A percentile compares a stretch with the other conserved stretches of the same genome.
These are phyloP conservation scores for Sporisorium graminicola DNA, from an alignment of 1,284 basidiomycete species.

Conservation along the genomic window DNA sequence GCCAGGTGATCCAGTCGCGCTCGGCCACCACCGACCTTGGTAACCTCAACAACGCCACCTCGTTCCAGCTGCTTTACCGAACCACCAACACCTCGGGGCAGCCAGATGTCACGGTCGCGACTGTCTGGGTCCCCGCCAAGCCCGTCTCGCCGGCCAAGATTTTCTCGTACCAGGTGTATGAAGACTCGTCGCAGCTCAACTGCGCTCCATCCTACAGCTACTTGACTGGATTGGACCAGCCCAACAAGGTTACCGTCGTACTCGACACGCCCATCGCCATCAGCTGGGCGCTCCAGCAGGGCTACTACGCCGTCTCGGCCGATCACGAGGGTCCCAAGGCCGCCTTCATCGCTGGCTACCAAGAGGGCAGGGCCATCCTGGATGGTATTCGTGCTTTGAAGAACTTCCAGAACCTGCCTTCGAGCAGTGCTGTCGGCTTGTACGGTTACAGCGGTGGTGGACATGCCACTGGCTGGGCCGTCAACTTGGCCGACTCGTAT, in stretches of 20 bases:
- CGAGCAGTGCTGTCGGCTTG: slow-evolving; percentile 36
- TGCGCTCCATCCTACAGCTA: slow-evolving; percentile 56
- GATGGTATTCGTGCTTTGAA: slow-evolving; percentile 56
- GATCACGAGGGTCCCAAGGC: slow-evolving; percentile 58
- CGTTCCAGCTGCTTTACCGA: slow-evolving; percentile 58
- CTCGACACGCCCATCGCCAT: slow-evolving; percentile 44
- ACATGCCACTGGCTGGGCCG: slow-evolving; percentile 56
- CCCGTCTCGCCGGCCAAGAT: slow-evolving; percentile 52
- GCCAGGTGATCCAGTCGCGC: slow-evolving; percentile 49
- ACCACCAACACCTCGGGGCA: slow-evolving; percentile 40
- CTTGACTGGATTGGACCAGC: slow-evolving; percentile 20
- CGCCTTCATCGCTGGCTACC: slow-evolving; percentile 55
- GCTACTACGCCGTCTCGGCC: slow-evolving; percentile 62
- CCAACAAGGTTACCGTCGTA: slow-evolving; percentile 28
- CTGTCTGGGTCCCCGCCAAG: slow-evolving; percentile 53
- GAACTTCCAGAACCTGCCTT: slow-evolving; percentile 32
- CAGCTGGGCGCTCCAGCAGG: slow-evolving; percentile 53
- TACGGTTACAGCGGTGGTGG: slow-evolving; percentile 62
- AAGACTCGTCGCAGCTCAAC: slow-evolving; percentile 48
- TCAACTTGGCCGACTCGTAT: slow-evolving; percentile 35
- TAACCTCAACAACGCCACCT: slow-evolving; percentile 27
- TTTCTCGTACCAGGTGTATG: slow-evolving; percentile 49
- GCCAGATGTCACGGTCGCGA: slow-evolving; percentile 42
- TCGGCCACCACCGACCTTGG: slow-evolving; percentile 34
- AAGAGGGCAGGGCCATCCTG: slow-evolving; percentile 54